Conservation (phyloP, 805 yeast genomes). For the Metschnikowia orientalis region DNA sequence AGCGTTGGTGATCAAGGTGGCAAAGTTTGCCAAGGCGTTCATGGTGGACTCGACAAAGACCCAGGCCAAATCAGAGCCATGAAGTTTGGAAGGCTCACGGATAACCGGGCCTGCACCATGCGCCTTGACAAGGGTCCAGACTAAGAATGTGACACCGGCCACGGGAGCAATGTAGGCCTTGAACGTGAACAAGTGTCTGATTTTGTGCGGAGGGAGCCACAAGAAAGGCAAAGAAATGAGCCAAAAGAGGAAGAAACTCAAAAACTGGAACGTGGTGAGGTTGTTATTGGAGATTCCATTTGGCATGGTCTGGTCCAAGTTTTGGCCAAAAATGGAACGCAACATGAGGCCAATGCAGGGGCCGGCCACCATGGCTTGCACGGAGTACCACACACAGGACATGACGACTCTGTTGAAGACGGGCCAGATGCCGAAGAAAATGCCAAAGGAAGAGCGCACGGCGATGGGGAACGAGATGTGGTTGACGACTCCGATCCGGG, state of each 20-base stretch:
- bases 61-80: constrained; percentile 71
- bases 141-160: constrained; percentile 77
- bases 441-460: constrained; percentile 78
- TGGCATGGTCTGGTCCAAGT: constrained; percentile 58
- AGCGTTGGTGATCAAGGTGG: constrained; percentile 82
- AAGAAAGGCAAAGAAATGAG: constrained; percentile 72
- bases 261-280: constrained; percentile 67
- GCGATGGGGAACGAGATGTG: constrained; percentile 85
- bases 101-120: constrained; percentile 75
- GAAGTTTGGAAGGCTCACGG: constrained; percentile 47
- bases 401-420: constrained; percentile 82
- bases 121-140: constrained; percentile 81
- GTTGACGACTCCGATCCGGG: constrained; percentile 75
- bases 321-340: constrained; percentile 62
- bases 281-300: constrained; percentile 56
- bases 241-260: constrained; percentile 82
- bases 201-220: constrained; percentile 75
- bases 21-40: constrained; percentile 82
- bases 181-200: constrained; percentile 78
- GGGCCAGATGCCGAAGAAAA: constrained; percentile 86
- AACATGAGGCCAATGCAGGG: constrained; percentile 71
- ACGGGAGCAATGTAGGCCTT: constrained; percentile 76
- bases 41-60: constrained; percentile 72
- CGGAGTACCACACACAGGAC: constrained; percentile 86
- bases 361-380: constrained; percentile 82